Base-by-base conservation (phyloP, 2,329 filamentous ascomycete genomes). In the Epichloe gansuensis region DNA sequence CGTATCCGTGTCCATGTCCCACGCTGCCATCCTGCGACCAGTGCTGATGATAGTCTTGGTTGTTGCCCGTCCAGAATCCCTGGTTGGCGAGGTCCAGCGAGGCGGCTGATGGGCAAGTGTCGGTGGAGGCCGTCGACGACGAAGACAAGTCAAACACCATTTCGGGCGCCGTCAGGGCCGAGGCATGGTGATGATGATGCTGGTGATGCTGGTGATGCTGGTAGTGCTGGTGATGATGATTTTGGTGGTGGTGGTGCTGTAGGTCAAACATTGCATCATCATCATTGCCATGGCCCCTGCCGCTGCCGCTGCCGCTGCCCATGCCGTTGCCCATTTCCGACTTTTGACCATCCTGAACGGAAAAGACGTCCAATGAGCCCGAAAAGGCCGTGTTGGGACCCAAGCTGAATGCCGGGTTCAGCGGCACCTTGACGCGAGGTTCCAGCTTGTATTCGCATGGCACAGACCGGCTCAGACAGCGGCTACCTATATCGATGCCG, bases 351-450 rank as follows among this genome's bases (percentile, higher is more conserved):
- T 49, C 21, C 12, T 50, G 50, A n/a, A 45, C n/a, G 44, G 50
- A 55, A 46, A 52, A 52, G 17, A 55, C 50, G 23, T 55, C 53
- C 42, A 55, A 15, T 13, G 53, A 50, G 12, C 50, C 43, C 13
- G 53, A 52, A 35, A 55, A 55, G 13, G 50, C 31, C 17, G 50
- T 13, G 15, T 47, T 52, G 23, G 53, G 37, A 4, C 50, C 53
- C 46, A 55, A 15, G 46, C 49, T 51, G 50, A 52, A 55, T 17
- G 53, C 53, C 34, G 53, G 53, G 47, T 55, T 55, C 46, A 55
- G 43, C 31, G 53, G 53, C 53, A 55, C 23, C 50, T 55, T 55
- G 35, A 55, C 47, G 42, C 53, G 50, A 38, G 53, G 53, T 39
- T 50, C 53, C 43, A 55, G 46, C 37, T 52, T 52, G 43, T 55